phyloP scores from a whole-genome alignment of 2,329 filamentous ascomycete genomes.

The Lachnellula subtilissima region DNA sequence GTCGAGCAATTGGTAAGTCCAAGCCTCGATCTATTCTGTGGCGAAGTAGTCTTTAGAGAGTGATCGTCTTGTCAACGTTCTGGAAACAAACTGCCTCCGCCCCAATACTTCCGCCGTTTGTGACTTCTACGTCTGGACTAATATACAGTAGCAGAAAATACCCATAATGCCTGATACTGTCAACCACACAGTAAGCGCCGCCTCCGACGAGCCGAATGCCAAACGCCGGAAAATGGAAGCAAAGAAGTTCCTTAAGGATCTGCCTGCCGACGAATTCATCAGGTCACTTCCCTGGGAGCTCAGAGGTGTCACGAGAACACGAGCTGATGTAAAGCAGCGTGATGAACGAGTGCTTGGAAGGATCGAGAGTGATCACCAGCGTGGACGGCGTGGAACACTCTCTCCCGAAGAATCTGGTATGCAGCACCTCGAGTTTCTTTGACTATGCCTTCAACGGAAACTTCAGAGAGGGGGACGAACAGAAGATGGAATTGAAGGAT shows the following conservation, averaged over 20 bases:
- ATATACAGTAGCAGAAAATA: neutral
- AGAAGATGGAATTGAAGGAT: constrained; percentile 2
- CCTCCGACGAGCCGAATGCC: neutral
- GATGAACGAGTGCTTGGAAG: neutral
- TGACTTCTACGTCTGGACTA: neutral
- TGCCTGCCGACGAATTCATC: neutral
- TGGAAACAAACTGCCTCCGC: neutral
- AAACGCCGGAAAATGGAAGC: neutral
- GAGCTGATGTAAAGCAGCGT: neutral
- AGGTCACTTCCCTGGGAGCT: neutral
- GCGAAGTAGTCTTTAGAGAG: neutral
- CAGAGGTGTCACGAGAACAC: no score
- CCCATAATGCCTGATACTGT: neutral
- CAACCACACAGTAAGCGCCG: neutral
- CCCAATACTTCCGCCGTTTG: neutral
- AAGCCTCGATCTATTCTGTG: no score
- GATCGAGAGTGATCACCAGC: constrained; percentile 4
- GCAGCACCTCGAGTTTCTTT: constrained; percentile 10
- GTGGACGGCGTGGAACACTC: constrained; percentile 3
- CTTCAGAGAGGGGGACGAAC: constrained; percentile 9
- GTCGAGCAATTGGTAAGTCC: neutral
- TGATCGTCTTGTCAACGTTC: neutral
- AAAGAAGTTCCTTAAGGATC: neutral
- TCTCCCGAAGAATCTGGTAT: constrained; percentile 12
- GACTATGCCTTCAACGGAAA: constrained; percentile 13